These are phyloP conservation scores for Populus euphratica DNA, from an alignment of 345 rosid genomes.

Conservation along the genomic window DNA sequence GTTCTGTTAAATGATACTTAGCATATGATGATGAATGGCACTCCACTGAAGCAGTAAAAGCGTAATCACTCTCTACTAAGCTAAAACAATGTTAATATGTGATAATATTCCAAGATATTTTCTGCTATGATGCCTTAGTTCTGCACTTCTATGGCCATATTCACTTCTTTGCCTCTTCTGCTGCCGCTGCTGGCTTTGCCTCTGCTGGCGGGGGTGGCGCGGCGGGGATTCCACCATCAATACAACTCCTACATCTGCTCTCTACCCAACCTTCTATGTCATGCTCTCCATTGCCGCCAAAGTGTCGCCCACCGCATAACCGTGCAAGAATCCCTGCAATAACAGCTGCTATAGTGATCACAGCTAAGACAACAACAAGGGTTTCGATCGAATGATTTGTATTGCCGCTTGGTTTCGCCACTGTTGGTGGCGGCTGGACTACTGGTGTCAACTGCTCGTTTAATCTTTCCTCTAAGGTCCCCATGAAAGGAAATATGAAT, in stretches of 20 bases:
- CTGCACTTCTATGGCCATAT: neutral
- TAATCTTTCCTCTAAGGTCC: constrained; percentile 17
- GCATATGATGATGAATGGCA: neutral
- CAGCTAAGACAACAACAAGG: constrained; percentile 78
- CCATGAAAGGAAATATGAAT: constrained; percentile 8
- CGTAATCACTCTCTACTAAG: neutral
- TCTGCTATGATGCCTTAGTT: neutral
- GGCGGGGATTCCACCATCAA: constrained; percentile 68
- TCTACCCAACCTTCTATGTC: constrained; percentile 95
- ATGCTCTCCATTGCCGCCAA: constrained; percentile 58
- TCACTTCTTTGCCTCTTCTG: constrained; percentile 51
- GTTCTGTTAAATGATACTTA: constrained; percentile 6
- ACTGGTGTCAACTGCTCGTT: constrained; percentile 35
- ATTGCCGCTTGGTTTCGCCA: constrained; percentile 27
- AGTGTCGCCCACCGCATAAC: constrained; percentile 69
- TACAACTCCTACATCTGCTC: constrained; percentile 70
- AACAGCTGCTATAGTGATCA: constrained; percentile 62
- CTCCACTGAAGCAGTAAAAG: neutral
- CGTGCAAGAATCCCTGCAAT: constrained; percentile 73
- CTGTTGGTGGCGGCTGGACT: constrained; percentile 23
- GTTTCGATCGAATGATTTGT: constrained; percentile 63
- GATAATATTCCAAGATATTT: neutral
- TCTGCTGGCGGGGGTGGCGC: constrained; percentile 11
- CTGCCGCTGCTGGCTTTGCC: constrained; percentile 17
- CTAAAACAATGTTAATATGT: neutral